Evolutionary conservation across 345 rosid species (phyloP).

Genomic region (Pelargonium nanum): DNA sequence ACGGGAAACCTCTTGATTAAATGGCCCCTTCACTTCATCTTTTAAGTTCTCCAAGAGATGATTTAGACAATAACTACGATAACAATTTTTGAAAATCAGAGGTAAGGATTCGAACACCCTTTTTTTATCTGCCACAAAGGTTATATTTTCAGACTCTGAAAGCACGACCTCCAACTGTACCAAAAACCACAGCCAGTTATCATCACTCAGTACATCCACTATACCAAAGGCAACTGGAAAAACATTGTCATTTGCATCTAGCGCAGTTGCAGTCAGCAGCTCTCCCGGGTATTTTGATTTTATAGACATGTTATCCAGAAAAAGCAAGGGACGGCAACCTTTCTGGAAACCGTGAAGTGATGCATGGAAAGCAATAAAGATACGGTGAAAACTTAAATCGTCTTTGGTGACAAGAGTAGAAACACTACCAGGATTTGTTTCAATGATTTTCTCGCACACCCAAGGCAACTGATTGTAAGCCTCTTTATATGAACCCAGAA

Average conservation of each 20-base stretch:
- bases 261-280: slow-evolving; percentile 60
- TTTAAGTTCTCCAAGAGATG: slow-evolving; percentile 70
- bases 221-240: slow-evolving; percentile 79
- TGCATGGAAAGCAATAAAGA: slow-evolving; percentile 77
- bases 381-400: slow-evolving; percentile 74
- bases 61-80: slow-evolving; percentile 68
- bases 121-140: slow-evolving; percentile 75
- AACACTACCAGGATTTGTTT: slow-evolving; percentile 84
- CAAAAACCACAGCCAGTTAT: slow-evolving; percentile 82
- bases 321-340: slow-evolving; percentile 84
- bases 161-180: slow-evolving; percentile 56
- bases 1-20: slow-evolving; percentile 84
- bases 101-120: slow-evolving; percentile 58
- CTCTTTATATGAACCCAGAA: slow-evolving; percentile 80
- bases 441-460: slow-evolving; percentile 78
- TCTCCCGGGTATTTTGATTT: slow-evolving; percentile 77
- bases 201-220: slow-evolving; percentile 69
- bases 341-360: slow-evolving; percentile 71
- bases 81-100: slow-evolving; percentile 58
- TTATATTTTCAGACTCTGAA: slow-evolving; percentile 38
- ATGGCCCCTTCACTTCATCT: slow-evolving; percentile 63
- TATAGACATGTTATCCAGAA: slow-evolving; percentile 56
- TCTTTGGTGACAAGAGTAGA: slow-evolving; percentile 71
- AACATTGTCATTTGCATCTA: slow-evolving; percentile 71
- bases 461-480: slow-evolving; percentile 71